Percentiles rank a stretch among this genome's conserved stretches.
Conservation (phyloP, 2,329 filamentous ascomycete species). For the Penicillium sp. region DNA sequence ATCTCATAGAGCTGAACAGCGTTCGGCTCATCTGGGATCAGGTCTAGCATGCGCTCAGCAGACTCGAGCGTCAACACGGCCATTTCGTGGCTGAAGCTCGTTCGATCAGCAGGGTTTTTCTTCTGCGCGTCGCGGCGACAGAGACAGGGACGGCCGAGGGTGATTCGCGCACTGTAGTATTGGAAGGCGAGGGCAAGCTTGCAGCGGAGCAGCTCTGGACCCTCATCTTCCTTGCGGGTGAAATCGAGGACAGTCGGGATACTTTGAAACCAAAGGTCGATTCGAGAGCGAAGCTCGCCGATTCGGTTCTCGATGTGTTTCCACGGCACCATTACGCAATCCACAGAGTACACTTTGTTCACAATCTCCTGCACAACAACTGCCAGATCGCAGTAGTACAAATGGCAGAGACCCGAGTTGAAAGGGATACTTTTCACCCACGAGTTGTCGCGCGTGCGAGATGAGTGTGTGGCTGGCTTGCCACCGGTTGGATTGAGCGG, state of each 20-base stretch:
- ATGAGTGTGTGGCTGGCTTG: conserved; percentile 25
- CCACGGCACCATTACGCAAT: conserved; percentile 44
- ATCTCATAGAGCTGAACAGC: conserved; percentile 43
- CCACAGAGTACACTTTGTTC: conserved; percentile 45
- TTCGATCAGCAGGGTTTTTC: conserved; percentile 23
- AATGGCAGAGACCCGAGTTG: conserved; percentile 40
- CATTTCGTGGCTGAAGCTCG: conserved; percentile 43
- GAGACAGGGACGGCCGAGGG: conserved; percentile 49
- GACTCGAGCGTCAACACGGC: conserved; percentile 44
- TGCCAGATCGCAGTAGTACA: conserved; percentile 43
- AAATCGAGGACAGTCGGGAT: conserved; percentile 44
- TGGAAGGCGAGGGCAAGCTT: conserved; percentile 47
- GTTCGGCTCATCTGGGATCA: conserved; percentile 48
- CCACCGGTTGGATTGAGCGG: conserved; percentile 33
- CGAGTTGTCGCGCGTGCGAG: conserved; percentile 30
- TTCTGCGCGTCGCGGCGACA: conserved; percentile 45
- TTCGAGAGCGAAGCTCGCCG: conserved; percentile 38
- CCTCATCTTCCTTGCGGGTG: conserved; percentile 37
- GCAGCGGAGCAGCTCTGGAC: conserved; percentile 36
- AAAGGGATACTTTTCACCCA: conserved; percentile 42
- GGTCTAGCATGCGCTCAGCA: conserved; percentile 40
- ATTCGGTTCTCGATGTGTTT: conserved; percentile 45
- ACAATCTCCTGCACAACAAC: conserved; percentile 46
- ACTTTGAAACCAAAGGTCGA: conserved; percentile 43
- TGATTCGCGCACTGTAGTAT: conserved; percentile 49